Conservation (phyloP, 148 eudicot genomes). For the Euryodendron excelsum region DNA sequence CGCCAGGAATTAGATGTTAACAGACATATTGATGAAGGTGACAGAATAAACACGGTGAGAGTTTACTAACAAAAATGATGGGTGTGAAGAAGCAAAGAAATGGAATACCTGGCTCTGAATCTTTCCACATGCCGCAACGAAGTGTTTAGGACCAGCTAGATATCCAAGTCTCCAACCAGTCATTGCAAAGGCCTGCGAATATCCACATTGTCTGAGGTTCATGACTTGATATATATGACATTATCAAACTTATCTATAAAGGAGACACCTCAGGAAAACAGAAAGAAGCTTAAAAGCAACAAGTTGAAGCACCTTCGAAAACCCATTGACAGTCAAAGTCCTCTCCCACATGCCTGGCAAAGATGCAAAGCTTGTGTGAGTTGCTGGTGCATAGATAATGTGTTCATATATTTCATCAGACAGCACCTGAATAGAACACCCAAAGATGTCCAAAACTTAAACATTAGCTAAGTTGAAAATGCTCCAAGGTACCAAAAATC, state of each 20-base stretch:
- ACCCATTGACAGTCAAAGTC: conserved; percentile 92
- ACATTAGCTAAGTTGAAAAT: conserved; percentile 1
- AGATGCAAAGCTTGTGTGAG: conserved; percentile 97
- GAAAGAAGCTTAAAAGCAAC: not conserved
- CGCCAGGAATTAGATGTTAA: not conserved
- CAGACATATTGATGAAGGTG: not conserved
- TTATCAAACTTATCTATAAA: not conserved
- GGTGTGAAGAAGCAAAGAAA: conserved; percentile 3
- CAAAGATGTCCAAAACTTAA: conserved; percentile 1
- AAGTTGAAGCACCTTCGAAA: conserved; percentile 68
- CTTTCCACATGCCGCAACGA: conserved; percentile 85
- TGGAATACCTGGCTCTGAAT: conserved; percentile 88
- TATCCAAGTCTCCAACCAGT: conserved; percentile 99
- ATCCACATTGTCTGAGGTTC: not conserved
- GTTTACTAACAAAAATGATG: not conserved
- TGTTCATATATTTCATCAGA: conserved; percentile 98
- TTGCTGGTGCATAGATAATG: conserved; percentile 89
- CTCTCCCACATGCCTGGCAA: conserved; percentile 99
- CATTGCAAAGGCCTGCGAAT: conserved; percentile 87
- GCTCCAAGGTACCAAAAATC: not conserved
- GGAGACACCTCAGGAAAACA: not conserved
- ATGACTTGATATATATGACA: not conserved
- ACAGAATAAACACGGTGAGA: not conserved
- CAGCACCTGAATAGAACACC: conserved; percentile 53
- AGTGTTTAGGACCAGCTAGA: conserved; percentile 93